These are phyloP conservation scores for Coniosporium apollinis DNA, from an alignment of 495 filamentous ascomycete genomes.

Conservation along the genomic window DNA sequence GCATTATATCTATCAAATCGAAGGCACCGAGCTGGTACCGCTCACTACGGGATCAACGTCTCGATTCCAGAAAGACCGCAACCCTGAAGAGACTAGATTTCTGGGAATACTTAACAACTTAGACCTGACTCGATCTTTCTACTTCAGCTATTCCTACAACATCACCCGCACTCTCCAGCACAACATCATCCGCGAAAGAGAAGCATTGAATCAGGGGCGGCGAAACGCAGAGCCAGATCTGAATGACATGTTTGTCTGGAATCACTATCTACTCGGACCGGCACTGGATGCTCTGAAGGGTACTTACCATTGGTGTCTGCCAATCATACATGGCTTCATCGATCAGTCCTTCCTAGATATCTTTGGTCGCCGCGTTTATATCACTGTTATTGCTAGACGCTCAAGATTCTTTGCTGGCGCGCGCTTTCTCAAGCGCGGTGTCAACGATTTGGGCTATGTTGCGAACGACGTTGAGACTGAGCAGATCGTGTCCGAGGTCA, in stretches of 20 bases:
- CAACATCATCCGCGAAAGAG: slow-evolving; percentile 73
- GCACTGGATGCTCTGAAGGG: slow-evolving; percentile 53
- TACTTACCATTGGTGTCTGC: slow-evolving; percentile 88
- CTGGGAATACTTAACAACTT: slow-evolving; percentile 78
- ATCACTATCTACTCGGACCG: slow-evolving; percentile 70
- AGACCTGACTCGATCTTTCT: slow-evolving; percentile 79
- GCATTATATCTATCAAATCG: slow-evolving; percentile 88
- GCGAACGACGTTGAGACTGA: slow-evolving; percentile 99
- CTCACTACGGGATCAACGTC: slow-evolving; percentile 48
- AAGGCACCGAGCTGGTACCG: slow-evolving; percentile 85
- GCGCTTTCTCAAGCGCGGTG: slow-evolving; percentile 82
- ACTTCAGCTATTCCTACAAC: slow-evolving; percentile 97
- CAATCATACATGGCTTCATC: slow-evolving; percentile 90
- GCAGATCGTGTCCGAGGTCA: slow-evolving; percentile 87
- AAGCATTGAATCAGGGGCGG: slow-evolving; percentile 44
- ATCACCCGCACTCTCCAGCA: slow-evolving; percentile 85
- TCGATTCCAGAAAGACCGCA: slow-evolving; percentile 57
- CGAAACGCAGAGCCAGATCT: slow-evolving; percentile 44
- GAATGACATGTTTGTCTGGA: slow-evolving; percentile 98
- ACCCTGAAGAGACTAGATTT: slow-evolving; percentile 80
- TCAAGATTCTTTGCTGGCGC: slow-evolving; percentile 92
- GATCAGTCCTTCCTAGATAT: slow-evolving; percentile 41
- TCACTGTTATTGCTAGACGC: slow-evolving; percentile 81
- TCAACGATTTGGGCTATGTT: slow-evolving; percentile 91
- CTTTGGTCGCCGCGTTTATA: slow-evolving; percentile 62